phyloP scores from a whole-genome alignment of 2,329 filamentous ascomycete species.

The Geosmithia putterillii region DNA sequence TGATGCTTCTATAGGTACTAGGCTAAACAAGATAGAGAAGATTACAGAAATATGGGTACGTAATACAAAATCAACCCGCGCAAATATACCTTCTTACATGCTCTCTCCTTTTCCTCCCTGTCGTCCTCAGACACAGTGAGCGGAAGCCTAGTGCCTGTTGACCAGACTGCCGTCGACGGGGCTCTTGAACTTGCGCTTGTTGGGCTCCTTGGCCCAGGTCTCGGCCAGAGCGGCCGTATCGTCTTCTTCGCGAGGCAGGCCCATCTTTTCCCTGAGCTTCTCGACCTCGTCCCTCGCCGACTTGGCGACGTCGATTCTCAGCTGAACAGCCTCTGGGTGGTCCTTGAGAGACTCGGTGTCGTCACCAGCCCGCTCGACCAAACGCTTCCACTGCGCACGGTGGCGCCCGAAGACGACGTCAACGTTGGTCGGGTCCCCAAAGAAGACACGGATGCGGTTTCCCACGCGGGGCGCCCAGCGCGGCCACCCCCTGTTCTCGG shows the following conservation, averaged over 20 bases:
- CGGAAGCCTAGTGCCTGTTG: conserved; percentile 17
- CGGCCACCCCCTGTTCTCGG: conserved; percentile 68
- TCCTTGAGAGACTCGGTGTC: conserved; percentile 32
- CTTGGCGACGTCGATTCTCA: conserved; percentile 65
- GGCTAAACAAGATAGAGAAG: not conserved
- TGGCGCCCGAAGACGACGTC: conserved; percentile 69
- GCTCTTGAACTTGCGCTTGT: conserved; percentile 35
- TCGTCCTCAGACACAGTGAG: not conserved
- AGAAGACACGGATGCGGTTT: conserved; percentile 58
- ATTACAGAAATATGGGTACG: not conserved
- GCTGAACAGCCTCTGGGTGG: conserved; percentile 52
- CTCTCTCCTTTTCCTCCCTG: not conserved
- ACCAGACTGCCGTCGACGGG: conserved; percentile 41
- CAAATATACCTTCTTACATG: not conserved
- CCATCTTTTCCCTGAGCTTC: conserved; percentile 59
- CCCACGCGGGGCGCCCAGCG: conserved; percentile 67
- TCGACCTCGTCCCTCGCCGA: conserved; percentile 70
- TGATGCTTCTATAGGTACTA: not conserved
- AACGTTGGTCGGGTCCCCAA: conserved; percentile 66
- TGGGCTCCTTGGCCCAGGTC: conserved; percentile 56
- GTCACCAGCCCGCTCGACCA: conserved; percentile 33
- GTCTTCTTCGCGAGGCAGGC: conserved; percentile 66
- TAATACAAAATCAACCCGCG: not conserved
- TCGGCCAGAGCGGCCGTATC: conserved; percentile 64
- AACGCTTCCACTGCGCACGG: conserved; percentile 57